Percentiles rank a stretch among this genome's conserved stretches.
phyloP scores from a whole-genome alignment of 78 protist genomes.

The Dictyostelium firmibasis region DNA sequence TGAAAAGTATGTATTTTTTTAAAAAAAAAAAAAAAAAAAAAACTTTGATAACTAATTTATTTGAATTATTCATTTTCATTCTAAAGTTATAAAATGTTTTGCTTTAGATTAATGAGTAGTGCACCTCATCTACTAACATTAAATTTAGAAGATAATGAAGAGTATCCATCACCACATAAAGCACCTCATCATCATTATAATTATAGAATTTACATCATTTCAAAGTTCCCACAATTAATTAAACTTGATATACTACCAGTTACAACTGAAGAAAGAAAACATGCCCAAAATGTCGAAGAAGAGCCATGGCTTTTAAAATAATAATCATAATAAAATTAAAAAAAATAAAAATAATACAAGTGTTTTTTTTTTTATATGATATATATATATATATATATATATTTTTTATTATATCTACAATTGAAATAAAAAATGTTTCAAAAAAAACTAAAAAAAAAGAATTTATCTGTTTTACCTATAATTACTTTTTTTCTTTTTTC shows the following conservation, averaged over 20 bases:
- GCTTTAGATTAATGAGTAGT: slow-evolving; percentile 39
- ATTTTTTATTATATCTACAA: neutral
- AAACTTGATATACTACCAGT: slow-evolving; percentile 51
- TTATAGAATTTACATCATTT: slow-evolving; percentile 62
- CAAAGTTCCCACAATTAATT: slow-evolving; percentile 54
- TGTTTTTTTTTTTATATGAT: neutral
- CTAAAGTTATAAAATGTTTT: slow-evolving; percentile 10
- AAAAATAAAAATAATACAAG: neutral
- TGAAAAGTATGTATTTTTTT: neutral
- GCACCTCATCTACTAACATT: slow-evolving; percentile 9
- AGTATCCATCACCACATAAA: slow-evolving; percentile 51
- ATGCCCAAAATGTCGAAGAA: slow-evolving; percentile 56
- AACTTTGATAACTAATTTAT: neutral
- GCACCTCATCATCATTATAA: slow-evolving; percentile 75
- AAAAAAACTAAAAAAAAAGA: neutral
- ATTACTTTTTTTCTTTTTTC: neutral
- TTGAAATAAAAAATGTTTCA: neutral
- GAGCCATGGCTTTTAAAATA: neutral
- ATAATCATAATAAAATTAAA: neutral
- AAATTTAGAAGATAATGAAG: slow-evolving; percentile 54
- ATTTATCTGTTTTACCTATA: neutral
- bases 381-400: too few relatives aligned
- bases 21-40: neutral
- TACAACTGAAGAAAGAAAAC: slow-evolving; percentile 53
- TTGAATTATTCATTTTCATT: neutral